These are phyloP conservation scores for Amylostereum chailletii DNA, from an alignment of 1,284 basidiomycete genomes.

Conservation along the genomic window DNA sequence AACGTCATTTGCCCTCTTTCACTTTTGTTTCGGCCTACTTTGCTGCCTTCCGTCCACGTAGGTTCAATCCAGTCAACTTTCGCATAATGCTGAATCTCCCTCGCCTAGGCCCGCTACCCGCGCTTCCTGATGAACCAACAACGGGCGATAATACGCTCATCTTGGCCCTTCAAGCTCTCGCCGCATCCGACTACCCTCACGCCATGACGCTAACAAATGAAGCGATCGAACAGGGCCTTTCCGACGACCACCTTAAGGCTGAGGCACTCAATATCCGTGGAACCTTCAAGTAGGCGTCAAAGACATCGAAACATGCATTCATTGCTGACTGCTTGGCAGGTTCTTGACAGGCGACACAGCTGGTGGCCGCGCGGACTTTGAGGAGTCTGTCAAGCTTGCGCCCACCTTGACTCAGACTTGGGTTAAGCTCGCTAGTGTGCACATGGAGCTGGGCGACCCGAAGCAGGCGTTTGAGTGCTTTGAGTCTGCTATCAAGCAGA, in stretches of 20 bases:
- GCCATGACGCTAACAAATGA: slow-evolving; percentile 79
- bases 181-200: slow-evolving; percentile 83
- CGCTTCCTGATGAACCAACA: slow-evolving; percentile 68
- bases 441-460: slow-evolving; percentile 91
- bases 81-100: not conserved
- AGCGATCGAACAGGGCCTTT: slow-evolving; percentile 83
- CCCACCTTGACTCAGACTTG: slow-evolving; percentile 83
- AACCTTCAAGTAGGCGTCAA: slow-evolving; percentile 73
- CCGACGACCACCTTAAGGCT: slow-evolving; percentile 69
- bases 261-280: slow-evolving; percentile 91
- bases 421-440: slow-evolving; percentile 95
- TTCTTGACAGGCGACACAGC: slow-evolving; percentile 85
- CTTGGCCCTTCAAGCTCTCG: slow-evolving; percentile 77
- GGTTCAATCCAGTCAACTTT: slow-evolving; percentile 21
- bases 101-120: slow-evolving; percentile 53
- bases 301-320: not conserved
- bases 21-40: slow-evolving; percentile 97
- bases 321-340: slow-evolving; percentile 25
- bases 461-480: slow-evolving; percentile 85
- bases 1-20: slow-evolving; percentile 80
- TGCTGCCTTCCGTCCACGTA: slow-evolving; percentile 88
- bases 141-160: slow-evolving; percentile 81
- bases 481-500: slow-evolving; percentile 80
- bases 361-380: slow-evolving; percentile 82
- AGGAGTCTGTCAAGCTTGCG: slow-evolving; percentile 66